Conservation (phyloP, 768 basidiomycete species). For the Baorangia bicolor region DNA sequence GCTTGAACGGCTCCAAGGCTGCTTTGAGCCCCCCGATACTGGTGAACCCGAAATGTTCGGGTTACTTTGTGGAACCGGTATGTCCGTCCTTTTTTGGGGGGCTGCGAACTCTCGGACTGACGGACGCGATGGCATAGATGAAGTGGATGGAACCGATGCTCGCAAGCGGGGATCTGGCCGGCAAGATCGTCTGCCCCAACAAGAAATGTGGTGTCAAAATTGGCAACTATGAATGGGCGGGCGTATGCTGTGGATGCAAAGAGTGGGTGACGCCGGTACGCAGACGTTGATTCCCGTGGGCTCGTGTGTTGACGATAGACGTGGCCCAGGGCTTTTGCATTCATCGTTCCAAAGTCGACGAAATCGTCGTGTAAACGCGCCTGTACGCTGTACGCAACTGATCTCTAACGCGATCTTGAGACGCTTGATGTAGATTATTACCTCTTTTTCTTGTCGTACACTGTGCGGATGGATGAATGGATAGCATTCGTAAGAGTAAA, state of each 20-base stretch:
- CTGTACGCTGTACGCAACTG: not conserved
- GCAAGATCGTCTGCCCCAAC: constrained; percentile 93
- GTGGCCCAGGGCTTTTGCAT: constrained; percentile 54
- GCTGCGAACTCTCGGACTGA: not conserved
- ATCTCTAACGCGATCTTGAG: not conserved
- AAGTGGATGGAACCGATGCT: constrained; percentile 94
- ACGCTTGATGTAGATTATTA: not conserved
- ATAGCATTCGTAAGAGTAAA: constrained; percentile 18
- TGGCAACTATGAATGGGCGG: constrained; percentile 97
- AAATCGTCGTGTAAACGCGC: constrained; percentile 39
- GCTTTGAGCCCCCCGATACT: constrained; percentile 61
- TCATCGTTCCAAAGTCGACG: constrained; percentile 66
- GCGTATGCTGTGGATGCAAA: constrained; percentile 86
- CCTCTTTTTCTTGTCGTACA: not conserved
- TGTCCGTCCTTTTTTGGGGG: too few species aligned
- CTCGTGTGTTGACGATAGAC: not conserved
- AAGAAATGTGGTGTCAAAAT: constrained; percentile 87
- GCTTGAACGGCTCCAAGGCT: constrained; percentile 18
- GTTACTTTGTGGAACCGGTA: constrained; percentile 96
- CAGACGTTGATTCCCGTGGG: not conserved
- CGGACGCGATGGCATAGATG: constrained; percentile 50
- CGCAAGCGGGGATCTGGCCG: constrained; percentile 70
- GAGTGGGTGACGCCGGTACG: constrained; percentile 87
- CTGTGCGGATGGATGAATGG: constrained; percentile 1
- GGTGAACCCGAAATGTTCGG: constrained; percentile 82